A percentile compares a stretch with the other conserved stretches of the same genome.
Evolutionary conservation across 202 grass and related monocot genomes (phyloP).

Genomic region (Hordeum pubiflorum): DNA sequence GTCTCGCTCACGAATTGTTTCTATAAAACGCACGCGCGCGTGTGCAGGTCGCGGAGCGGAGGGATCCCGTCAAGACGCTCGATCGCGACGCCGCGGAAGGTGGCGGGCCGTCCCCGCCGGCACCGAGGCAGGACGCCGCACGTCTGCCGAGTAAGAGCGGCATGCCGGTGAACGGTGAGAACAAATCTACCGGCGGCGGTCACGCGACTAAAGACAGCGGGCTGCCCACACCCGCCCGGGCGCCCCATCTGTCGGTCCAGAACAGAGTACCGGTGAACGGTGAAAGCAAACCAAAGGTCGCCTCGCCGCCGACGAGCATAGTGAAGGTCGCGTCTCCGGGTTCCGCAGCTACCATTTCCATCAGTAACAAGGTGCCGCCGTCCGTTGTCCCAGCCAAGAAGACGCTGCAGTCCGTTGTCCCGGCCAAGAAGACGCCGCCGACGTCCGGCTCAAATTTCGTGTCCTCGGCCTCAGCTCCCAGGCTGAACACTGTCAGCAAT

Average conservation of each 20-base stretch:
- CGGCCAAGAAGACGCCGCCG: background rate
- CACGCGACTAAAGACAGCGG: background rate
- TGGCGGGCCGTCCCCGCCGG: background rate
- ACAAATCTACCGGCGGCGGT: background rate
- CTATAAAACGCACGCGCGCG: background rate
- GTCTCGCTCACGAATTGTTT: background rate
- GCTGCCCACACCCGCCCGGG: background rate
- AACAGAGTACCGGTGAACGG: background rate
- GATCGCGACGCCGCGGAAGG: background rate
- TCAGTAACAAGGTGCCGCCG: background rate
- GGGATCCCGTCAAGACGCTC: slow-evolving; percentile 19
- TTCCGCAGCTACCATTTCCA: background rate
- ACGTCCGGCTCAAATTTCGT: background rate
- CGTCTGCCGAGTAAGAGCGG: background rate
- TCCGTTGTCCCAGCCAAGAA: background rate
- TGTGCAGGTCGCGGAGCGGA: slow-evolving; percentile 28
- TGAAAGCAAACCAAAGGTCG: background rate
- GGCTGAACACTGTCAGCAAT: background rate
- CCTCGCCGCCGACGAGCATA: background rate
- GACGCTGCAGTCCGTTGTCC: background rate
- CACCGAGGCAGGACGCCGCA: background rate
- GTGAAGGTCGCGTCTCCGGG: background rate
- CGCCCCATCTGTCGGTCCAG: background rate
- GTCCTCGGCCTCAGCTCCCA: background rate
- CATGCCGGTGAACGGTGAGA: background rate